Base-by-base conservation (phyloP, 2,329 filamentous ascomycete species). In the Nothophoma quercina region DNA sequence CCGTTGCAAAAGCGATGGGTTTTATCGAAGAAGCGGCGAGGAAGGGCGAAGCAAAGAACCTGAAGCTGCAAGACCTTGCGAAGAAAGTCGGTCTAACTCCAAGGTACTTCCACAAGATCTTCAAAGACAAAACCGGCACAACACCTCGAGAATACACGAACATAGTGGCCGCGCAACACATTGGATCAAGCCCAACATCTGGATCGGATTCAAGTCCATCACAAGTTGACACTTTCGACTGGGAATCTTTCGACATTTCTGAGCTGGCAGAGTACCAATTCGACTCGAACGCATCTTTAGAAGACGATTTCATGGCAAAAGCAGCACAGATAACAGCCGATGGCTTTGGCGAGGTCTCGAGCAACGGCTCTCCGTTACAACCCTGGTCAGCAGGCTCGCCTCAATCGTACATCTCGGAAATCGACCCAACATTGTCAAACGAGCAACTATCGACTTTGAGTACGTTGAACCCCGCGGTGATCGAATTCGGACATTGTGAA, bases 51-150 rank as follows among this genome's bases (percentile, higher is more conserved):
- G 33, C 43, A 1, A 66, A 65, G 9, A 44, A 44, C 0, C 32
- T 75, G 51, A 77, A 71, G 35, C 58, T 84, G 40, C 75, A 78
- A 25, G 72, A 77, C 18, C 72, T 86, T 64, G 83, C 83, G 7
- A 74, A 67, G 34, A 75, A 77, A 62, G 80, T 80, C 5, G 80
- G 80, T 0, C 67, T 85, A 29, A 84, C 82, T 8, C 81, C 82
- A 44, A 80, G 83, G 69, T 83, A 86, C 63, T 83, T 86, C 42
- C 82, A 85, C 60, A 78, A 83, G 19, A 77, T 83, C 4, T 86
- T 86, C 63, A 86, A 84, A 68, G 79, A 78, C 62, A 78, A 77
- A 34, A 79, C 78, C 13, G 82, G 83, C 7, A 51, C 80, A 33
- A 85, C 83, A 39, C 82, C 81, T 2, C 79, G 78, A 21, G 75